Percentiles rank a stretch among this genome's conserved stretches.
Conservation (phyloP, 495 filamentous ascomycete genomes). For the Neurospora africana region DNA sequence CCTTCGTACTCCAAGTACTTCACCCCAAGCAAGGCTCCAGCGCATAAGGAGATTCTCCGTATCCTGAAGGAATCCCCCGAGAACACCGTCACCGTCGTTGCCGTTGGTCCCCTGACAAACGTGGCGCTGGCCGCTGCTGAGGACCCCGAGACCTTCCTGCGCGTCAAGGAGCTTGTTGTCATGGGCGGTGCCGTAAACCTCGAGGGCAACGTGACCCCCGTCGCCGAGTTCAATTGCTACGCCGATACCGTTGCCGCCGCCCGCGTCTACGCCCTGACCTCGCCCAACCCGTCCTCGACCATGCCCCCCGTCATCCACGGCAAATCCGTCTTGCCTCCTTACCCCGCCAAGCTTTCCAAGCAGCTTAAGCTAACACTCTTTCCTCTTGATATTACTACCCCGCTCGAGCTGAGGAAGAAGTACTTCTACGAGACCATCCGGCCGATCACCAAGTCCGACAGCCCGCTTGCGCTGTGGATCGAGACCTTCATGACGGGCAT, state of each 20-base stretch:
- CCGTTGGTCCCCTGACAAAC: conserved; percentile 84
- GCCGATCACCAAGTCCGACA: conserved; percentile 40
- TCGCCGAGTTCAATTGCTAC: conserved; percentile 75
- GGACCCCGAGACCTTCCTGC: conserved; percentile 77
- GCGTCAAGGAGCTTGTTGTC: conserved; percentile 82
- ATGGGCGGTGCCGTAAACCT: conserved; percentile 86
- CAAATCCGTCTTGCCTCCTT: conserved; percentile 43
- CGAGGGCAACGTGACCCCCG: conserved; percentile 71
- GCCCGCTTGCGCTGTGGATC: conserved; percentile 77
- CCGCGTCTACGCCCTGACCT: conserved; percentile 81
- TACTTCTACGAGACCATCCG: conserved; percentile 48
- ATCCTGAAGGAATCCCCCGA: conserved; percentile 66
- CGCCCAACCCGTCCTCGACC: conserved; percentile 53
- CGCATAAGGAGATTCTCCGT: conserved; percentile 78
- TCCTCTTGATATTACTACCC: conserved; percentile 79
- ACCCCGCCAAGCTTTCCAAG: conserved; percentile 54
- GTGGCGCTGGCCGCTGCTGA: conserved; percentile 76
- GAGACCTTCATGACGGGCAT: conserved; percentile 65
- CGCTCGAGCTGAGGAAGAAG: conserved; percentile 53
- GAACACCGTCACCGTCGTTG: conserved; percentile 80
- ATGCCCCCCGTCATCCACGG: conserved; percentile 51
- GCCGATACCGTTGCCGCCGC: conserved; percentile 79
- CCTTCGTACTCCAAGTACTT: conserved; percentile 47
- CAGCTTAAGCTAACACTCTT: conserved; percentile 68
- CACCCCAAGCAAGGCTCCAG: conserved; percentile 56